Base-by-base conservation (phyloP, 164 flowering plant species). In the Vitis cinerea region DNA sequence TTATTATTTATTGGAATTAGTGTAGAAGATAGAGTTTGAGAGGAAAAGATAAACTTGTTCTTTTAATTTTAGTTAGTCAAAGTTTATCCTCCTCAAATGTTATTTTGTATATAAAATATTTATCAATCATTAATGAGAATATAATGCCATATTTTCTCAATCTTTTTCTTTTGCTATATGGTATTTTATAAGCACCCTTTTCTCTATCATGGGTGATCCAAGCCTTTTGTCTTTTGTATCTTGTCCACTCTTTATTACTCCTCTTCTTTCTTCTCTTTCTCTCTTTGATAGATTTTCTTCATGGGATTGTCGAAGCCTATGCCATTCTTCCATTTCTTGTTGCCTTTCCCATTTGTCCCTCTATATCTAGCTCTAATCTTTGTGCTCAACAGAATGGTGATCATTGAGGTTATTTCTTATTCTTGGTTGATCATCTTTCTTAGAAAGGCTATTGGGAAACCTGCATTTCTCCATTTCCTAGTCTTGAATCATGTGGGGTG, bases 261-360 rank as follows among this genome's bases (percentile, higher is more conserved):
- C 82, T 64, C 92, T 77, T 51, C 78, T 82, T 66, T 84, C 97
- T 70, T 86, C 94, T 82, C 89, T 87, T 48, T 91, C 90, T 64
- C 89, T 75, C 69, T 76, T 87, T 23, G 85, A 61, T 23, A 75
- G 44, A 71, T 60, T 72, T 64, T 85, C 96, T 73, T 90, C 96
- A 65, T 77, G 83, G n/a, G 88, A 59, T 64, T 75, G 92, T 78
- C 85, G 90, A 31, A 68, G 74, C 73, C 88, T 83, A 65, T 74
- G 83, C 72, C 80, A 79, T 47, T 86, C 90, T 56, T 87, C 94
- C 69, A 81, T 80, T 69, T 87, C 91, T 67, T 89, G 85, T 55
- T 63, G 84, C 81, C 80, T 79, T 19, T 87, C 91, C 27, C 61
- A 56, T 73, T 87, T 85, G 64, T 85, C 88, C 70, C 87, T 85